A percentile compares a stretch with the other conserved stretches of the same genome.
Evolutionary conservation across 2,329 filamentous ascomycete genomes (phyloP).

Genomic region (Acrodontium crateriforme): DNA sequence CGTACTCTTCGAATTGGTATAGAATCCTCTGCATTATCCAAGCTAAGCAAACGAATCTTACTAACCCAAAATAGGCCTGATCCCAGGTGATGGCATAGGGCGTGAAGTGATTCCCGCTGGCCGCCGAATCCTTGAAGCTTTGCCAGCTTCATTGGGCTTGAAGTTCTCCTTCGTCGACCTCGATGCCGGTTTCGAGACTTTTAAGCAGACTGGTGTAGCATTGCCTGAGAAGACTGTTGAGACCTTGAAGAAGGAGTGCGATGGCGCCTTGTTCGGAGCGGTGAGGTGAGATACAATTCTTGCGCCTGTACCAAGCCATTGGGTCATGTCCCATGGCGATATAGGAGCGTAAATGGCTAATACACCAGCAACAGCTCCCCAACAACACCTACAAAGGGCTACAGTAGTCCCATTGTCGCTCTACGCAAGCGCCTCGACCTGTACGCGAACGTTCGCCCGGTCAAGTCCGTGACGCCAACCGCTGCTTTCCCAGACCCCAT

Average conservation of each 20-base stretch:
- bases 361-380: conserved; percentile 47
- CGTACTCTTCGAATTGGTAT: conserved; percentile 54
- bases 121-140: conserved; percentile 78
- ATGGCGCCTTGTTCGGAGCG: conserved; percentile 91
- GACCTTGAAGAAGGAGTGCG: conserved; percentile 76
- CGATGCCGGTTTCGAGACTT: conserved; percentile 83
- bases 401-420: conserved; percentile 92
- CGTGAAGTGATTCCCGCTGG: conserved; percentile 95
- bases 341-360: conserved; percentile 2
- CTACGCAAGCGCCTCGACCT: conserved; percentile 89
- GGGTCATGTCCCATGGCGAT: too few relatives aligned
- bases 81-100: conserved; percentile 95
- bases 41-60: conserved; percentile 1
- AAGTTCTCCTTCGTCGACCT: conserved; percentile 93
- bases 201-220: conserved; percentile 76
- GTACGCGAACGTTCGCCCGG: conserved; percentile 93
- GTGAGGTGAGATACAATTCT: conserved; percentile 45
- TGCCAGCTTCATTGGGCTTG: conserved; percentile 78
- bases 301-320: too few relatives aligned
- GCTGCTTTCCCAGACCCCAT: conserved; percentile 47
- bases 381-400: conserved; percentile 77
- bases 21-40: conserved; percentile 12
- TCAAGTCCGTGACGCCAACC: conserved; percentile 62
- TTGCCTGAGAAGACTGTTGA: conserved; percentile 86
- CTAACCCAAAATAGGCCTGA: conserved; percentile 52